Evolutionary conservation across 495 filamentous ascomycete genomes (phyloP), one percentile per base, ranked within the genome.

Genomic region (Neurospora tetrasperma): DNA sequence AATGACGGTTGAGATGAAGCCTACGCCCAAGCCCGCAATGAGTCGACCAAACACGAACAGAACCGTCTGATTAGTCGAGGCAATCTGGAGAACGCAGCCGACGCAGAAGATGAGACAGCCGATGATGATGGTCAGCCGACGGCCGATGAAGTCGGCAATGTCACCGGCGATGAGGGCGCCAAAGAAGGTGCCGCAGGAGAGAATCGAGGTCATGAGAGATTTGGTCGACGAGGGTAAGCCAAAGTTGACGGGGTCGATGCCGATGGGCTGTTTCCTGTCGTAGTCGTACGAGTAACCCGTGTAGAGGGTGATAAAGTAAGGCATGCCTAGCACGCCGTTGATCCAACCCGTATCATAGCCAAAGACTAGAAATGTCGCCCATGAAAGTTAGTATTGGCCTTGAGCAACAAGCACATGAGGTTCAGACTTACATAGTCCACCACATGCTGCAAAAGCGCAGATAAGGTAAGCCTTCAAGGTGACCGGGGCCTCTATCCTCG

Each of bases 161-260:
- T 91, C 88, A 80, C 90, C 90, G 31, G 89, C 89, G 42, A 91
- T 84, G 66, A 93, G 80, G 48, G 91, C 89, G 73, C 91, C 91
- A 73, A 92, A 90, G 85, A 93, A 93, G 68, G 91, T 93, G 72
- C 91, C 91, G 74, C 85, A 86, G 27, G 91, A 92, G 12, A 93
- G 86, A 75, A 93, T 92, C 27, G 90, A 91, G 42, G 89, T 90
- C 78, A 92, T 93, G 66, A 93, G 84, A 5, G 89, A 90, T 80
- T 91, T 88, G 71, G 81, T 76, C 9, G 76, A 74, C 27, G 80
- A 77, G 0, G 74, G 79, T 20, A 85, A 77, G 46, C 42, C 78
- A 35, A 78, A 82, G 35, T 73, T 69, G 42, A 66, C 71, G 42
- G 72, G 42, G 42, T 78, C 76, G 71, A 84, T 80, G 71, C 84